These are phyloP conservation scores for Salvia rosmarinus DNA, from an alignment of 257 asterid species.

Conservation along the genomic window DNA sequence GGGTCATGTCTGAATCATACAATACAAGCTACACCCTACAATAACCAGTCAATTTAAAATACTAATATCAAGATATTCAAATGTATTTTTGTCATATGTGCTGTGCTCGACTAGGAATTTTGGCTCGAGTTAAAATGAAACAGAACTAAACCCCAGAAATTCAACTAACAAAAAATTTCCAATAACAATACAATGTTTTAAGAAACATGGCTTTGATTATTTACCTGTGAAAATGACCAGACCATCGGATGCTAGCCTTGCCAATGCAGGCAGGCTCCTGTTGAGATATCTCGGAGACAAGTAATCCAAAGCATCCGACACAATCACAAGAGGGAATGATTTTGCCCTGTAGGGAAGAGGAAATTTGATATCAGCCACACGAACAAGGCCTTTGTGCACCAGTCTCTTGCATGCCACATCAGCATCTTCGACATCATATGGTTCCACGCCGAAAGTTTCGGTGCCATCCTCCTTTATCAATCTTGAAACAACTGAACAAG, in stretches of 20 bases:
- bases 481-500: constrained; percentile 53
- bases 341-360: constrained; percentile 58
- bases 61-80: too few relatives aligned
- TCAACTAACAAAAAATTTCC: not conserved
- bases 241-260: constrained; percentile 55
- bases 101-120: not conserved
- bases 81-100: not conserved
- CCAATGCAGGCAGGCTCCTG: constrained; percentile 52
- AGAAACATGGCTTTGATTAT: constrained; percentile 14
- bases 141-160: not conserved
- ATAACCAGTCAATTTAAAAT: too few relatives aligned
- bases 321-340: constrained; percentile 55
- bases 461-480: constrained; percentile 45
- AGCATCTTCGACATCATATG: constrained; percentile 56
- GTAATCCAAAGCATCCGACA: constrained; percentile 59
- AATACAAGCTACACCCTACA: too few relatives aligned
- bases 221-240: constrained; percentile 56
- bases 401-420: constrained; percentile 44
- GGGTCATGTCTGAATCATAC: constrained; percentile 2
- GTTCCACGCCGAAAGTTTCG: constrained; percentile 62
- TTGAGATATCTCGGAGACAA: constrained; percentile 65
- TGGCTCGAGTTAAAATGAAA: not conserved
- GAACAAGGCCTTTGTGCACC: constrained; percentile 57
- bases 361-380: constrained; percentile 55
- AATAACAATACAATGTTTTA: not conserved